phyloP scores from a whole-genome alignment of 2,329 filamentous ascomycete genomes.

The Trichocomaceae sp. region DNA sequence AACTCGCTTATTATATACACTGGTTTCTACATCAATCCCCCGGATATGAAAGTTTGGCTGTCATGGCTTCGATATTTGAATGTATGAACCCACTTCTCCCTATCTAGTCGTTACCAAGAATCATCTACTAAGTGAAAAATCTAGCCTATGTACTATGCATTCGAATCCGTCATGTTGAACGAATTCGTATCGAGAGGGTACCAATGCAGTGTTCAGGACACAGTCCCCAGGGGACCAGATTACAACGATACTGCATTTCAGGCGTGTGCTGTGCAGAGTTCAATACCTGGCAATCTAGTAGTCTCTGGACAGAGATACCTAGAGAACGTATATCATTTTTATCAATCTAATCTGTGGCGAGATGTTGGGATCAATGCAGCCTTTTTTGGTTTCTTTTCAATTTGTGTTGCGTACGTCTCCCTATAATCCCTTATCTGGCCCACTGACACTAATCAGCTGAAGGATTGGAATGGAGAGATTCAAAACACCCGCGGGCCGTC shows the following conservation, averaged over 20 bases:
- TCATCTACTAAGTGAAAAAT: neutral
- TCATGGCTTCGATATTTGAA: conserved; percentile 35
- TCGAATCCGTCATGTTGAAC: conserved; percentile 26
- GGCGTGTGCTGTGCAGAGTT: neutral
- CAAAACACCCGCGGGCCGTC: neutral
- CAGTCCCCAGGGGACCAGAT: neutral
- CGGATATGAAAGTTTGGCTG: conserved; percentile 46
- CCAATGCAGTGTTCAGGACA: conserved; percentile 23
- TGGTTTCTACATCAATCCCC: conserved; percentile 35
- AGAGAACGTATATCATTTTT: conserved; percentile 48
- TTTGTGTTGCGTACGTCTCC: neutral
- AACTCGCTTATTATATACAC: conserved; percentile 28
- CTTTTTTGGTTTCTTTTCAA: conserved; percentile 55
- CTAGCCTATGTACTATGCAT: conserved; percentile 24
- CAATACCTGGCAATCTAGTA: neutral
- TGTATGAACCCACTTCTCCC: neutral
- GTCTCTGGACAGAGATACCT: neutral
- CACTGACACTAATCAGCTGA: neutral
- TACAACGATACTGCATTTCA: neutral
- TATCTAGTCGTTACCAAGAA: neutral
- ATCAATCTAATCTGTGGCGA: conserved; percentile 54
- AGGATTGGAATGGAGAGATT: neutral
- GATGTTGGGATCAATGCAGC: conserved; percentile 63
- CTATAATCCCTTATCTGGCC: neutral
- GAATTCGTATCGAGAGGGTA: conserved; percentile 25